Evolutionary conservation across 78 protist genomes (phyloP).

Genomic region (Protostelium mycophagum): DNA sequence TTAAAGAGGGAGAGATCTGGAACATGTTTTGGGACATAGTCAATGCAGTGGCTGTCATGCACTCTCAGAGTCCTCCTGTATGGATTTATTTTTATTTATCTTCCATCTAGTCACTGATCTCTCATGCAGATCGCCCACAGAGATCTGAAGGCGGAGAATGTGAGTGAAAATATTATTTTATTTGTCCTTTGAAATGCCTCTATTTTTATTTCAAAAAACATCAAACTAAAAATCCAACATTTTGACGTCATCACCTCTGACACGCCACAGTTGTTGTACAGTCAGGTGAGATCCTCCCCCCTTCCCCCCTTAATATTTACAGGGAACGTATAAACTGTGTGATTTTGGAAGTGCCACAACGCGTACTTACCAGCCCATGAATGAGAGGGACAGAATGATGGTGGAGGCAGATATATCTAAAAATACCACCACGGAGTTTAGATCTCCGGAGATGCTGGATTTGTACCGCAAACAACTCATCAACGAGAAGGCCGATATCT

Average conservation of each 20-base stretch:
- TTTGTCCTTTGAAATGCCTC: background rate
- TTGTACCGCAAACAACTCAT: conserved; percentile 56
- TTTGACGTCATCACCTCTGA: background rate
- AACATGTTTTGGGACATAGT: conserved; percentile 34
- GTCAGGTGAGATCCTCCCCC: conserved; percentile 39
- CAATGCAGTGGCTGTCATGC: conserved; percentile 40
- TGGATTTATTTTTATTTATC: background rate
- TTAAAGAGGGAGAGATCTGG: conserved; percentile 40
- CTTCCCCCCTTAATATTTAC: conserved; percentile 24
- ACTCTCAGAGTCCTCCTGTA: conserved; percentile 54
- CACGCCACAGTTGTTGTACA: background rate
- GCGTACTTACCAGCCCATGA: conserved; percentile 12
- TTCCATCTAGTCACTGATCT: too few species aligned
- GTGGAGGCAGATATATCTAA: conserved; percentile 58
- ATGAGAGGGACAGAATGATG: conserved; percentile 14
- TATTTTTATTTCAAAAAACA: background rate
- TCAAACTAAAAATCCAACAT: background rate
- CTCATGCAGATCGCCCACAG: conserved; percentile 64
- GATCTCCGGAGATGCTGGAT: conserved; percentile 86
- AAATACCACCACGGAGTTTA: conserved; percentile 61
- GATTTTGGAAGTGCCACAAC: conserved; percentile 64
- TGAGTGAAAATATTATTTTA: conserved; percentile 16
- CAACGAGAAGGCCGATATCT: conserved; percentile 68
- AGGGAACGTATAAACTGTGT: conserved; percentile 53
- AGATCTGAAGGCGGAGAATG: conserved; percentile 72